Conservation (phyloP, 257 asterid species). For the Plantago major region DNA sequence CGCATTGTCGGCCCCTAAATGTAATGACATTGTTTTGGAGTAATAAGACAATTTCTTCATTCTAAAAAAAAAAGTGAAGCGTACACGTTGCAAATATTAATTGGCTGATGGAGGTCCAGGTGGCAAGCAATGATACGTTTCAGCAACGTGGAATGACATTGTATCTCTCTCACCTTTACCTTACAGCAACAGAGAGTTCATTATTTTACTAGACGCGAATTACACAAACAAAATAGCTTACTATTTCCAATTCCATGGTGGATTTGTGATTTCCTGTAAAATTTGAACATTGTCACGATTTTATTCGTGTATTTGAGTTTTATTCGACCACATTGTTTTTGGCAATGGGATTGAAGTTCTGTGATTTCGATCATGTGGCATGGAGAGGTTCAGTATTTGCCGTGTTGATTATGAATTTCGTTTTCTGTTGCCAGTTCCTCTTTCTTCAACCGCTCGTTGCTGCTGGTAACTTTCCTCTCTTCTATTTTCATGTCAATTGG, state of each 20-base stretch:
- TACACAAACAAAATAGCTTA: neutral
- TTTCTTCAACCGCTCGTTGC: conserved; percentile 80
- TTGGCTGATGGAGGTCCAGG: conserved; percentile 29
- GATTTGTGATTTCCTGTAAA: neutral
- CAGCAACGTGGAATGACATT: conserved; percentile 44
- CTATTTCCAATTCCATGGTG: too few relatives aligned
- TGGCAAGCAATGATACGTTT: conserved; percentile 34
- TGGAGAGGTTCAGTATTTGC: conserved; percentile 53
- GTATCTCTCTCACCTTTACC: conserved; percentile 10
- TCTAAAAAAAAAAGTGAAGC: too few relatives aligned
- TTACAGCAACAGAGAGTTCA: neutral
- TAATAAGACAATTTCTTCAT: too few relatives aligned
- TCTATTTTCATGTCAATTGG: neutral
- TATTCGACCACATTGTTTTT: conserved; percentile 7
- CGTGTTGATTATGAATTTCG: conserved; percentile 55
- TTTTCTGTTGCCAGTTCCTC: conserved; percentile 60
- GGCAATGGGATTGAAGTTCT: conserved; percentile 39
- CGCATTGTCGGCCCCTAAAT: too few relatives aligned
- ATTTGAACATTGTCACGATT: too few relatives aligned
- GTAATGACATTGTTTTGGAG: too few relatives aligned
- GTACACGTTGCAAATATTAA: conserved; percentile 25
- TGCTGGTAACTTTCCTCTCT: conserved; percentile 31
- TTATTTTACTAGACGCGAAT: neutral
- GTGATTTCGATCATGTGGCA: conserved; percentile 52
- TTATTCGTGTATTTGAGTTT: conserved; percentile 2